Percentiles rank a stretch among this genome's conserved stretches.
These are phyloP conservation scores for Flaveria ramosissima DNA, from an alignment of 129 eudicot genomes.

Conservation along the genomic window DNA sequence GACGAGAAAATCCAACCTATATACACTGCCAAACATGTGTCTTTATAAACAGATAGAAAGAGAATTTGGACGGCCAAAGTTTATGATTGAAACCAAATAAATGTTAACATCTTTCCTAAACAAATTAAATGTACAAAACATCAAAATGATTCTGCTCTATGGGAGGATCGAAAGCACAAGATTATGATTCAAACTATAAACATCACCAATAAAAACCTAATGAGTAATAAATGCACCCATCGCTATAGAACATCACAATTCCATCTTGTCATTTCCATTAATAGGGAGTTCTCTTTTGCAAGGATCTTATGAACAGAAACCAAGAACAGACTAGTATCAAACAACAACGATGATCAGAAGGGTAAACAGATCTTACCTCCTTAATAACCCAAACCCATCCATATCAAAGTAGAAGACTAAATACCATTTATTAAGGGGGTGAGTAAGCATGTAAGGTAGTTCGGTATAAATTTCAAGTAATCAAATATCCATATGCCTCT, in stretches of 20 bases:
- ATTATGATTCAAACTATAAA: background rate
- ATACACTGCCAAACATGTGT: conserved; percentile 18
- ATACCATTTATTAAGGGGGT: background rate
- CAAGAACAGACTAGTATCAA: conserved; percentile 19
- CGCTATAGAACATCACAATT: conserved; percentile 15
- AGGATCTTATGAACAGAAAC: background rate
- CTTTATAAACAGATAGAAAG: conserved; percentile 11
- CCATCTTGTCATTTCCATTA: background rate
- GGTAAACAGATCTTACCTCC: conserved; percentile 11
- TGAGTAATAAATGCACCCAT: background rate
- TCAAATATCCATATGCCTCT: conserved; percentile 11
- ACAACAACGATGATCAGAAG: conserved; percentile 4
- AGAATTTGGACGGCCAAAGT: background rate
- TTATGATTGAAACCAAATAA: background rate
- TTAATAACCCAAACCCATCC: conserved; percentile 1
- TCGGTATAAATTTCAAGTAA: conserved; percentile 3
- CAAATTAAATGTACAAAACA: conserved; percentile 1
- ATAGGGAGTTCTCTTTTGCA: background rate
- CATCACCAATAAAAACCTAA: background rate
- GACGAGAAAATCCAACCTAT: background rate
- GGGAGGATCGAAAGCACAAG: background rate
- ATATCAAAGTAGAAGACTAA: conserved; percentile 5
- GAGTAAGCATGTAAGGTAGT: background rate
- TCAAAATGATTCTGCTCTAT: background rate
- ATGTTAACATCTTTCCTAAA: background rate